Evolutionary conservation across 345 rosid species (phyloP), one percentile per base, ranked within the genome.

Genomic region (Zanthoxylum bungeanum): DNA sequence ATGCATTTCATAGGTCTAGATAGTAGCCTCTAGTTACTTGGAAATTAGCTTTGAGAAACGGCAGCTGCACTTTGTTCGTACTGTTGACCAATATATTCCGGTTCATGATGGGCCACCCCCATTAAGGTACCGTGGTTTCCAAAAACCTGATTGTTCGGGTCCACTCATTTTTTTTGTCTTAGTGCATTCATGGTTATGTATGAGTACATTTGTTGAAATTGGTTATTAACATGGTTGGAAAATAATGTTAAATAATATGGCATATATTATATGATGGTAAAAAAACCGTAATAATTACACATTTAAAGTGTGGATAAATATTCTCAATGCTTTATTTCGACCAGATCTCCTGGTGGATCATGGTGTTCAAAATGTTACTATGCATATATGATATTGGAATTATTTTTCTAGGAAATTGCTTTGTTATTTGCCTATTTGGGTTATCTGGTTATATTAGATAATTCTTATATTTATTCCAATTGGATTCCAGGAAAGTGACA

Each of bases 401-500:
- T 63, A 40, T 16, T 42, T 63, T 24, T 28, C 9, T 24, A 27
- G 36, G 31, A 40, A 40, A 25, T 7, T 63, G 5, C 16, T 42
- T 2, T 12, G 14, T 21, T 62, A 27, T 11, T 61, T 19, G 11
- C 28, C 9, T 21, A 9, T 22, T 52, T 52, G 44, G 3, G 22
- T 21, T 27, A 10, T 31, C 2, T 50, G 36, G 58, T 34, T 60
- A n/a, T 8, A 14, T 70, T 14, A 3, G 2, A 12, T 40, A 21
- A 17, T 59, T 70, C 25, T 39, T 25, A 11, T 19, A 64, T 27
- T 51, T 67, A 19, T 57, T 39, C 42, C 42, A 64, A 44, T 22
- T 44, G 14, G 12, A 44, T 76, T 74, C 5, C 82, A 85, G 89
- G 89, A 76, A 67, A 79, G 82, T 70, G 87, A 85, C 61, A 83